phyloP scores from a whole-genome alignment of 1,284 basidiomycete species.

The Golubevia pallescens region DNA sequence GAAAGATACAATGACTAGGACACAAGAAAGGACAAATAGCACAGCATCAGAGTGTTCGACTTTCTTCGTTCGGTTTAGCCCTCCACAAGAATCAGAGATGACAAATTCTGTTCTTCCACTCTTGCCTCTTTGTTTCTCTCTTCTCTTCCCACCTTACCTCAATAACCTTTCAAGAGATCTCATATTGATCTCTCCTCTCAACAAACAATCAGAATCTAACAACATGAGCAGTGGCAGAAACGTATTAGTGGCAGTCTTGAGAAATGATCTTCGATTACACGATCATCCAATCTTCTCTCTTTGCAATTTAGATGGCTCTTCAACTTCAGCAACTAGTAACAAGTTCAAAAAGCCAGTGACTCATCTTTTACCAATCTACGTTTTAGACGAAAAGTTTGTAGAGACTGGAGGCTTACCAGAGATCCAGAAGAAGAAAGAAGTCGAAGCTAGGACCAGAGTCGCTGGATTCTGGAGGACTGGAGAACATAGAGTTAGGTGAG shows the following conservation, averaged over 20 bases:
- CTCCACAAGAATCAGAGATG: no score
- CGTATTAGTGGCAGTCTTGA: conserved; percentile 22
- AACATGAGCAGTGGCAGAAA: no score
- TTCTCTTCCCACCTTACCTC: neutral
- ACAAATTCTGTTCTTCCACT: neutral
- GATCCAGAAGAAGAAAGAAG: conserved; percentile 20
- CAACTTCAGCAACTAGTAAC: conserved; percentile 4
- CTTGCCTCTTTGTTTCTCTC: neutral
- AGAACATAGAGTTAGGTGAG: conserved; percentile 31
- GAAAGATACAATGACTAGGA: no score
- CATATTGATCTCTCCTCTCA: no score
- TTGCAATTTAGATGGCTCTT: neutral
- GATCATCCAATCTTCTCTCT: conserved; percentile 47
- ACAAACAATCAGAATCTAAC: no score
- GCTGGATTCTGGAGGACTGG: conserved; percentile 39
- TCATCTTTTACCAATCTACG: conserved; percentile 47
- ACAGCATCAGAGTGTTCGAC: no score
- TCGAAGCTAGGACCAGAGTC: conserved; percentile 34
- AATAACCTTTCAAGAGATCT: neutral
- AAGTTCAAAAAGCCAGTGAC: conserved; percentile 33
- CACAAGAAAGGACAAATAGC: no score
- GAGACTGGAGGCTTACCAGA: conserved; percentile 37
- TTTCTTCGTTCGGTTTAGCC: no score
- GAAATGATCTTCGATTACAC: conserved; percentile 46
- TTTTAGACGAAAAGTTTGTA: conserved; percentile 39